Percentiles rank a stretch among this genome's conserved stretches.
These are phyloP conservation scores for Pyracantha coccinea DNA, from an alignment of 331 rosid genomes.

Conservation along the genomic window DNA sequence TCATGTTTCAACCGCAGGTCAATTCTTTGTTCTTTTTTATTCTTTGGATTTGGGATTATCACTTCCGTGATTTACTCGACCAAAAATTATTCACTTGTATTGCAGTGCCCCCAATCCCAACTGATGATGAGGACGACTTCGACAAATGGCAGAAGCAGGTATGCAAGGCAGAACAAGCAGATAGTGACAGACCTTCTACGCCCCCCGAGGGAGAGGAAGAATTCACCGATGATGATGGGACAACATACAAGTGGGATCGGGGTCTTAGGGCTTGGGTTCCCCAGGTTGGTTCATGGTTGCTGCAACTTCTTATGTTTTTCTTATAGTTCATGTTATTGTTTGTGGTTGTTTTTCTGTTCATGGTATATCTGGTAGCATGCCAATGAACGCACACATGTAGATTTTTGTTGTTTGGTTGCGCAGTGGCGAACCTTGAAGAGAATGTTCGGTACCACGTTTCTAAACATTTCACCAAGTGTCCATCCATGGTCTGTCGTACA, in stretches of 20 bases:
- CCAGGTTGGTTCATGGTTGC: constrained; percentile 47
- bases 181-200: constrained; percentile 65
- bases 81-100: constrained; percentile 12
- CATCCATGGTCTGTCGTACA: too few species aligned
- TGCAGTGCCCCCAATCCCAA: constrained; percentile 42
- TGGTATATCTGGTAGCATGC: not conserved
- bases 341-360: not conserved
- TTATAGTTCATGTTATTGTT: not conserved
- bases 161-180: constrained; percentile 28
- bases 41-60: not conserved
- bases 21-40: not conserved
- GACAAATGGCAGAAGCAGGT: constrained; percentile 78
- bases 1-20: constrained; percentile 38
- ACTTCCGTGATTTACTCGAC: constrained; percentile 3
- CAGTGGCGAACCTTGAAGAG: not conserved
- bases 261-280: constrained; percentile 85
- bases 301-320: not conserved
- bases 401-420: not conserved
- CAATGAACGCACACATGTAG: not conserved
- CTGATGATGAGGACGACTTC: constrained; percentile 49
- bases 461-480: too few species aligned
- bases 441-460: not conserved
- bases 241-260: constrained; percentile 78
- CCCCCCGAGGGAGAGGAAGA: constrained; percentile 98
- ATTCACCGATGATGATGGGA: constrained; percentile 95